Conservation (phyloP, 768 basidiomycete genomes). For the Cystobasidium tubakii region DNA sequence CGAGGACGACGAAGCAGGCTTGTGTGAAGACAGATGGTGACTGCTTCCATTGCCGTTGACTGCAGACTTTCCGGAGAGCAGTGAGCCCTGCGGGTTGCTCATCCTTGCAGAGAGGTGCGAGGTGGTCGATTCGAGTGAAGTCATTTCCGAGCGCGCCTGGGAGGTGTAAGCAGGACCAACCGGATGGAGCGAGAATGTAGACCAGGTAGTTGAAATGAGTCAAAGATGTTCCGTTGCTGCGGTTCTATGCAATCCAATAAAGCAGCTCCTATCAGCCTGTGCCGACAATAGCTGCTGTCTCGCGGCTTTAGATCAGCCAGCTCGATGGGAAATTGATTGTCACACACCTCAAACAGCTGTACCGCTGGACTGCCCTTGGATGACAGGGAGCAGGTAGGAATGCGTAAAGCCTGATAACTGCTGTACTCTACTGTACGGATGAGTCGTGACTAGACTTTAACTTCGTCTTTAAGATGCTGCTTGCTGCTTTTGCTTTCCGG, state of each 20-base stretch:
- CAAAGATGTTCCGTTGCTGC: too few species aligned
- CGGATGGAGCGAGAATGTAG: not conserved
- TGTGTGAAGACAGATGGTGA: not conserved
- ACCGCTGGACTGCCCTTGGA: not conserved
- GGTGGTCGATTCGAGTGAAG: conserved; percentile 2
- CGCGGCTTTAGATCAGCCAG: not conserved
- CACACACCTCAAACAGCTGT: not conserved
- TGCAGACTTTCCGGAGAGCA: not conserved
- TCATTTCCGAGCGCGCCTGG: not conserved
- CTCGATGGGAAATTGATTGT: not conserved
- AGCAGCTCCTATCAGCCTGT: not conserved
- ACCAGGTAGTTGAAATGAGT: too few species aligned
- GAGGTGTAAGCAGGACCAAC: not conserved
- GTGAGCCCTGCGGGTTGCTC: not conserved
- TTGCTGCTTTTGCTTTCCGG: too few species aligned
- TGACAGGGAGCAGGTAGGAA: not conserved
- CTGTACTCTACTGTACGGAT: not conserved
- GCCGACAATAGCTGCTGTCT: not conserved
- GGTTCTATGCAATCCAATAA: too few species aligned
- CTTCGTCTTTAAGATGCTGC: too few species aligned
- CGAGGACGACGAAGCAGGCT: conserved; percentile 1
- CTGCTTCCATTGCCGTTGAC: not conserved
- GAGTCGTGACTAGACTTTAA: too few species aligned
- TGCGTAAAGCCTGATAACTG: not conserved
- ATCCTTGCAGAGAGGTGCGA: conserved; percentile 9